phyloP scores from a whole-genome alignment of 2,329 filamentous ascomycete species.

The Phaeophleospora eucalypticola region DNA sequence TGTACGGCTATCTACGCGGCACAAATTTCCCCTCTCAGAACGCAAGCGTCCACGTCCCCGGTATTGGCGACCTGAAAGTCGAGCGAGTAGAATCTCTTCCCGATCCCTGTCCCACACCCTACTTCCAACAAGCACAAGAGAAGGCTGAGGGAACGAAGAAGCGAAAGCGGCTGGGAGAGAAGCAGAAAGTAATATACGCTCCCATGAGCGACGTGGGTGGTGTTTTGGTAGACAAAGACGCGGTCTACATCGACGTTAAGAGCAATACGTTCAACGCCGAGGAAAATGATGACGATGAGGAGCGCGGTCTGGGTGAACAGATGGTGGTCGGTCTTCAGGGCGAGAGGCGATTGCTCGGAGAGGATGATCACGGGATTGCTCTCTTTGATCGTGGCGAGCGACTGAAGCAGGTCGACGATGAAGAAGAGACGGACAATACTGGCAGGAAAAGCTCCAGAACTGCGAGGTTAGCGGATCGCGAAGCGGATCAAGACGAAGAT shows the following conservation, averaged over 20 bases:
- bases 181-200: constrained; percentile 92
- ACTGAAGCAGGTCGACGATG: constrained; percentile 54
- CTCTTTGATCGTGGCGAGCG: constrained; percentile 76
- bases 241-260: constrained; percentile 80
- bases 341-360: constrained; percentile 74
- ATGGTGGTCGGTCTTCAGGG: constrained; percentile 86
- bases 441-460: constrained; percentile 43
- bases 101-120: constrained; percentile 91
- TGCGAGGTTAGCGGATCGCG: constrained; percentile 46
- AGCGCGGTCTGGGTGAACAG: constrained; percentile 90
- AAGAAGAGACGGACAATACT: constrained; percentile 38
- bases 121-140: constrained; percentile 79
- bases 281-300: constrained; percentile 55
- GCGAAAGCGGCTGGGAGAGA: constrained; percentile 80
- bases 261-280: constrained; percentile 67
- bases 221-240: constrained; percentile 92
- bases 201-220: constrained; percentile 98
- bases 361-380: constrained; percentile 76
- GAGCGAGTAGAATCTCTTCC: constrained; percentile 80
- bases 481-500: constrained; percentile 47
- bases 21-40: constrained; percentile 87
- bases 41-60: constrained; percentile 86
- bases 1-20: constrained; percentile 90
- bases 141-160: constrained; percentile 80
- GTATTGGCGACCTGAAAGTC: constrained; percentile 83